Conservation (phyloP, 805 yeast species). For the Metschnikowia orientalis region DNA sequence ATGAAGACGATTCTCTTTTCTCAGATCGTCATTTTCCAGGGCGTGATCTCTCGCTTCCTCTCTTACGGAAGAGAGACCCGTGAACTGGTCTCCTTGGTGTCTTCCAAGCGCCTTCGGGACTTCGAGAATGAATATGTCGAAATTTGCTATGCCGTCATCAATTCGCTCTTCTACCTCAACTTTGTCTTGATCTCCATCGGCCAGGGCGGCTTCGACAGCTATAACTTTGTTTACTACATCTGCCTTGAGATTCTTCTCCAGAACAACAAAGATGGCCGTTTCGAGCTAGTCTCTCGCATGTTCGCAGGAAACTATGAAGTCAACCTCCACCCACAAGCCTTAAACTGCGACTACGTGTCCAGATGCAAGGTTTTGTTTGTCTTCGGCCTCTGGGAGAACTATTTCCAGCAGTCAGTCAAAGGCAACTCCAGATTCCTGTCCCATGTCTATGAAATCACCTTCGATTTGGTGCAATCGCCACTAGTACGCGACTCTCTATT, state of each 20-base stretch:
- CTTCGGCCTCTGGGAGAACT: constrained; percentile 45
- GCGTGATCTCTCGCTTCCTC: constrained; percentile 38
- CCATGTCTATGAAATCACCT: constrained; percentile 28
- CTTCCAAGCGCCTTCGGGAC: constrained; percentile 6
- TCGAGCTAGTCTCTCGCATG: constrained; percentile 21
- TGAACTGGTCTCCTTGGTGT: constrained; percentile 19
- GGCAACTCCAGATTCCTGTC: constrained; percentile 19
- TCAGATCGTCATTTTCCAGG: constrained; percentile 48
- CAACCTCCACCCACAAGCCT: constrained; percentile 23
- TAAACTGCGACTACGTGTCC: constrained; percentile 25
- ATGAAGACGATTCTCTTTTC: constrained; percentile 44
- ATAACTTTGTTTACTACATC: constrained; percentile 54
- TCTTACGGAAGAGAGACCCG: constrained; percentile 16
- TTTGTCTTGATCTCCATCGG: constrained; percentile 53
- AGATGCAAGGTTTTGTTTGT: constrained; percentile 42
- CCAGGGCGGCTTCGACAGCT: constrained; percentile 60
- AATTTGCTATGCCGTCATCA: constrained; percentile 30
- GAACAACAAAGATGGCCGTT: constrained; percentile 11
- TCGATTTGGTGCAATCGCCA: constrained; percentile 26
- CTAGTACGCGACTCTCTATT: constrained; percentile 24
- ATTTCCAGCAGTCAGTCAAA: constrained; percentile 27
- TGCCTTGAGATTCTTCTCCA: constrained; percentile 40
- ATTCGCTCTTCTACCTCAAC: constrained; percentile 40
- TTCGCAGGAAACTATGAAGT: constrained; percentile 36
- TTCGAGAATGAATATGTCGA: constrained; percentile 26